Base-by-base conservation (phyloP, 768 basidiomycete genomes). In the Boletus tylopilopsis region DNA sequence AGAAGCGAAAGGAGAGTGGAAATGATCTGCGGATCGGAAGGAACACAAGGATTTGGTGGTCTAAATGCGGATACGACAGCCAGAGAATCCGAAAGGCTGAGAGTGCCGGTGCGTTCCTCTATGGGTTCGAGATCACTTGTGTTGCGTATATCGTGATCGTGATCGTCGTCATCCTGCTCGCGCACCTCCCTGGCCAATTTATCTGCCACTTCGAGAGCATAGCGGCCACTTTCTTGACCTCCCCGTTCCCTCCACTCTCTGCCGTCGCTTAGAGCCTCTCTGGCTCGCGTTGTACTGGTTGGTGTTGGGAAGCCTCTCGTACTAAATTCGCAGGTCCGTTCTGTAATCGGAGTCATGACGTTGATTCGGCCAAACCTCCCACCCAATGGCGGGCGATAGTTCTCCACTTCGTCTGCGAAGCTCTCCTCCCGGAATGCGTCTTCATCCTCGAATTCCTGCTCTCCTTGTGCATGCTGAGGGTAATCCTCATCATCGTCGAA, bases 321-420 rank as follows among this genome's bases (percentile, higher is more conserved):
- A 57, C 82, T 86, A 64, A 76, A 94, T 68, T 98, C 96, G 60
- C 81, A 80, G 10, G 96, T 98, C 35, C 94, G 78, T 68, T 99
- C 96, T 12, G 91, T 91, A 67, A 98, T 97, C 3, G 96, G 95
- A 9, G 95, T 98, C 93, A 99, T 94, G 48, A 94, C 85, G 62
- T 88, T 84, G 70, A 97, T 89, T 50, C 79, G 76, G 30, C 87
- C 88, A 62, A 90, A 87, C 23, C 89, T 80, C 16, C 88, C 84
- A 15, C 85, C 86, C 43, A 85, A 73, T 24, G 87, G 85, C 16
- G 66, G 66, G 30, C 58, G 61, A 43, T 68, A 63, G 34, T 60
- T 62, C 5, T 62, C 58, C 1, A 68, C 64, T 16, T 59, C 64
- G 12, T 62, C 67, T n/a, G 47, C 55, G 29, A 64, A 64, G 2